These are phyloP conservation scores for Jasminum sambac DNA, from an alignment of 257 asterid genomes.

Conservation along the genomic window DNA sequence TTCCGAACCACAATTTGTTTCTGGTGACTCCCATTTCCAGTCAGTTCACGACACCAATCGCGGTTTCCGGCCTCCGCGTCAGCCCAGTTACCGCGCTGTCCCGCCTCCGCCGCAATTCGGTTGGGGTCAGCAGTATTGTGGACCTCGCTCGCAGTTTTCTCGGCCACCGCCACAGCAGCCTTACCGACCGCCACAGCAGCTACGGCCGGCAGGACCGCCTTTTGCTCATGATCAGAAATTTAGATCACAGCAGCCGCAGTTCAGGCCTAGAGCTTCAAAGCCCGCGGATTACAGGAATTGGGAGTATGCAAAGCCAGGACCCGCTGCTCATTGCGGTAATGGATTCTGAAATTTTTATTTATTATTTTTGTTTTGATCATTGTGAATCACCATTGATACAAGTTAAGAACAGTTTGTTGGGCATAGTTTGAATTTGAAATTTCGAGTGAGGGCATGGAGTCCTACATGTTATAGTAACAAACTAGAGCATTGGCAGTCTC, in stretches of 20 bases:
- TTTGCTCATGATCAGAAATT: conserved; percentile 45
- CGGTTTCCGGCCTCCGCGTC: conserved; percentile 41
- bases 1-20: conserved; percentile 32
- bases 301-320: conserved; percentile 62
- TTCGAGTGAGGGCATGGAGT: not conserved
- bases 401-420: conserved; percentile 7
- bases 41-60: conserved; percentile 56
- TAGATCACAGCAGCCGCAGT: conserved; percentile 51
- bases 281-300: conserved; percentile 71
- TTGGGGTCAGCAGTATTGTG: conserved; percentile 30
- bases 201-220: conserved; percentile 23
- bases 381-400: conserved; percentile 4
- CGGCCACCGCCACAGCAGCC: conserved; percentile 27
- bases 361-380: not conserved
- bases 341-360: conserved; percentile 10
- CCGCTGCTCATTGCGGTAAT: conserved; percentile 64
- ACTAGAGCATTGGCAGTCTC: not conserved
- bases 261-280: conserved; percentile 54
- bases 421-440: not conserved
- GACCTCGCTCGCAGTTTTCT: conserved; percentile 24
- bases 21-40: conserved; percentile 63
- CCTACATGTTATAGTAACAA: not conserved
- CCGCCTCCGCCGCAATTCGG: conserved; percentile 44
- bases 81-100: conserved; percentile 35
- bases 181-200: conserved; percentile 25